These are phyloP conservation scores for Globisporangium canariense DNA, from an alignment of 352 stramenopile genomes.

Conservation along the genomic window DNA sequence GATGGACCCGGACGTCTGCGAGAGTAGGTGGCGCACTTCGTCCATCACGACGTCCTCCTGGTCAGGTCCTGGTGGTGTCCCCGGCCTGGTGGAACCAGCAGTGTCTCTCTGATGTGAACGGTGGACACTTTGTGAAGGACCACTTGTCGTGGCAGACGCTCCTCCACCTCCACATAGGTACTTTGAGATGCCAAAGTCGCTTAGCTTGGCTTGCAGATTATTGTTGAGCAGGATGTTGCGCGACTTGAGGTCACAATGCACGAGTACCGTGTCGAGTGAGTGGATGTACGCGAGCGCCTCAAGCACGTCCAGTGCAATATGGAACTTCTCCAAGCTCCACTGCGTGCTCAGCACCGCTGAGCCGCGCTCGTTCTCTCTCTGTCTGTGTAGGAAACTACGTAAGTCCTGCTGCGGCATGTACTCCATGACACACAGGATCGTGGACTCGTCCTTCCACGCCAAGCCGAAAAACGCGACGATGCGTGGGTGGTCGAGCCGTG, in stretches of 20 bases:
- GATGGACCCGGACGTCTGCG: conserved; percentile 13
- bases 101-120: background rate
- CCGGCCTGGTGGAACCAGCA: background rate
- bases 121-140: background rate
- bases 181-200: conserved; percentile 28
- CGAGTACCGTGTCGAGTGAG: conserved; percentile 20
- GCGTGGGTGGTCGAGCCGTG: conserved; percentile 43
- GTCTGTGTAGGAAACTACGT: conserved; percentile 19
- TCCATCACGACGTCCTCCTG: conserved; percentile 14
- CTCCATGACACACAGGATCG: conserved; percentile 41
- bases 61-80: background rate
- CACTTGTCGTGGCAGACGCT: background rate
- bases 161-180: conserved; percentile 6
- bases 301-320: conserved; percentile 42
- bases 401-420: conserved; percentile 45
- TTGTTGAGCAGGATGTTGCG: conserved; percentile 23
- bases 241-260: conserved; percentile 30
- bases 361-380: conserved; percentile 4
- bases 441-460: conserved; percentile 31
- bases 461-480: conserved; percentile 51
- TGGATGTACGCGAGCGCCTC: conserved; percentile 38
- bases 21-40: conserved; percentile 20
- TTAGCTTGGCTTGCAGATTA: conserved; percentile 23
- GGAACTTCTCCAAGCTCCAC: conserved; percentile 35
- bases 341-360: background rate